Percentiles rank a stretch among this genome's conserved stretches.
Evolutionary conservation across 164 flowering plant genomes (phyloP).

Genomic region (Kingdonia uniflora): DNA sequence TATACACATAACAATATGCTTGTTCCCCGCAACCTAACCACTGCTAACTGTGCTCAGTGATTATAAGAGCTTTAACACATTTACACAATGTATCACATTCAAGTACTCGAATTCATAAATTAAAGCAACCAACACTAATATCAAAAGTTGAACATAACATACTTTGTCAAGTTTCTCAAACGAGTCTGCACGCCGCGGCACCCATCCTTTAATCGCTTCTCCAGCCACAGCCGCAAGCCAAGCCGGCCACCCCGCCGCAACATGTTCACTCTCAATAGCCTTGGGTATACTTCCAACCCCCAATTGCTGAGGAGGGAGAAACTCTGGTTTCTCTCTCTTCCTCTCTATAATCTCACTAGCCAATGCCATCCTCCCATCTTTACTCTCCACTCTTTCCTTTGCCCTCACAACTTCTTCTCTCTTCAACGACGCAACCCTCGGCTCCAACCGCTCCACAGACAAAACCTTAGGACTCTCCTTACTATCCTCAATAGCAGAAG

Average conservation of each 20-base stretch:
- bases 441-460: slow-evolving; percentile 14
- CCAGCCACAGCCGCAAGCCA: slow-evolving; percentile 96
- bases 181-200: slow-evolving; percentile 93
- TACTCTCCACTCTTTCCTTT: slow-evolving; percentile 31
- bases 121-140: background rate
- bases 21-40: too few species aligned
- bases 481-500: slow-evolving; percentile 72
- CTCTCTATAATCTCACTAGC: slow-evolving; percentile 44
- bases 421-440: slow-evolving; percentile 35
- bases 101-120: background rate
- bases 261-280: slow-evolving; percentile 73
- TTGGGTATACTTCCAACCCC: slow-evolving; percentile 40
- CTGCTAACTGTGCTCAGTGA: too few species aligned
- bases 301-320: slow-evolving; percentile 31
- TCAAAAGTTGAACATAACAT: too few species aligned
- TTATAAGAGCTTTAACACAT: too few species aligned
- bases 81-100: too few species aligned
- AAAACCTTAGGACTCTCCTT: slow-evolving; percentile 64
- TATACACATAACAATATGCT: too few species aligned
- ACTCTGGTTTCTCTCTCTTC: slow-evolving; percentile 52
- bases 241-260: slow-evolving; percentile 98
- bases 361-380: slow-evolving; percentile 45
- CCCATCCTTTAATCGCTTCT: slow-evolving; percentile 92
- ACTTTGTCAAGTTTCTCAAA: slow-evolving; percentile 94
- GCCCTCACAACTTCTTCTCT: slow-evolving; percentile 40